These are phyloP conservation scores for Euphorbia lathyris DNA, from an alignment of 345 rosid genomes.

Conservation along the genomic window DNA sequence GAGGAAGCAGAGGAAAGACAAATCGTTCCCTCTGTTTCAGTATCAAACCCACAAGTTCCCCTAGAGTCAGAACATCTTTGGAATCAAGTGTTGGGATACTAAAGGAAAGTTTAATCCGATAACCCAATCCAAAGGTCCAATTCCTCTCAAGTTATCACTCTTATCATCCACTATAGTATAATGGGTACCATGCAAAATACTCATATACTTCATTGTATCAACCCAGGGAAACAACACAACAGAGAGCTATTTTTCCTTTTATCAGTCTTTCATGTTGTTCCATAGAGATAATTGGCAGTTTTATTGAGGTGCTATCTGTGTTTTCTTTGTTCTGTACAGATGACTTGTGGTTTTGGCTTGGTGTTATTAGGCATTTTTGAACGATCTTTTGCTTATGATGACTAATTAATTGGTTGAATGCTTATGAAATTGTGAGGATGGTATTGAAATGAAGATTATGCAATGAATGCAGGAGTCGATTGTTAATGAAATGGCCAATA, in stretches of 20 bases:
- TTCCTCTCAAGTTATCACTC: constrained; percentile 47
- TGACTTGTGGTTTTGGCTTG: neutral
- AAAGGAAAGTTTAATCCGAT: constrained; percentile 67
- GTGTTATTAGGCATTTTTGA: neutral
- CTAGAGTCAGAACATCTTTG: constrained; percentile 64
- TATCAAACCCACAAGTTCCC: constrained; percentile 78
- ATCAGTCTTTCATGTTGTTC: no score
- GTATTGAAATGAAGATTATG: neutral
- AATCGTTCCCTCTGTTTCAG: constrained; percentile 54
- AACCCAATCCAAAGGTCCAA: constrained; percentile 80
- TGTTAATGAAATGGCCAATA: neutral
- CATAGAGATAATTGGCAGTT: no score
- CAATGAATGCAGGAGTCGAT: neutral
- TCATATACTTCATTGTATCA: constrained; percentile 76
- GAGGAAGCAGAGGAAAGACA: constrained; percentile 64
- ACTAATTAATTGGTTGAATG: neutral
- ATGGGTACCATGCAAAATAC: constrained; percentile 80
- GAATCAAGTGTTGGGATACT: constrained; percentile 71
- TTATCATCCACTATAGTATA: constrained; percentile 56
- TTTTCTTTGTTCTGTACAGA: neutral
- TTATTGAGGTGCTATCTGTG: neutral
- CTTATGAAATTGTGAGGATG: neutral
- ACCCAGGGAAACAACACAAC: constrained; percentile 82
- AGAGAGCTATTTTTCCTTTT: no score
- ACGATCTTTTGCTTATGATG: no score